These are phyloP conservation scores for Centrapalus pauciflorus DNA, from an alignment of 129 eudicot genomes.

Conservation along the genomic window DNA sequence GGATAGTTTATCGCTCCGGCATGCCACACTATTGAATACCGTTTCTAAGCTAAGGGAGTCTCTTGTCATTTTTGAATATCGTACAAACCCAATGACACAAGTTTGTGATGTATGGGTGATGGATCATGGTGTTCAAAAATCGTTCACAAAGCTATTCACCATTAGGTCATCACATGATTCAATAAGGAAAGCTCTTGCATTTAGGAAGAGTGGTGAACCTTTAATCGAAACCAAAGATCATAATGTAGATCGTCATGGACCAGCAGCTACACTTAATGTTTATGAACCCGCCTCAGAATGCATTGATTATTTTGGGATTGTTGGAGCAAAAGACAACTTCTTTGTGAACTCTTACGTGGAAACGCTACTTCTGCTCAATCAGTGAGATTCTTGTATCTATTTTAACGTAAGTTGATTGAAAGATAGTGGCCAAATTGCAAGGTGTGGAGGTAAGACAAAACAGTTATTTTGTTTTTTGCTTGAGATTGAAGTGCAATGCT, in stretches of 20 bases:
- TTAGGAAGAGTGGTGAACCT: not conserved
- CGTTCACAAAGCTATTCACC: not conserved
- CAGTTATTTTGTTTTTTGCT: too few relatives aligned
- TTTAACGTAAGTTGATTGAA: too few relatives aligned
- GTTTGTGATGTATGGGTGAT: too few relatives aligned
- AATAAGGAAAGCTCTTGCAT: not conserved
- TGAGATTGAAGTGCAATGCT: too few relatives aligned
- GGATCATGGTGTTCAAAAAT: not conserved
- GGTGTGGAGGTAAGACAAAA: too few relatives aligned
- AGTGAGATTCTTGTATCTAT: not conserved
- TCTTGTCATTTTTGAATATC: not conserved
- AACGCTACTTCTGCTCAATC: slow-evolving; percentile 6
- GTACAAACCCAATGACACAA: too few relatives aligned
- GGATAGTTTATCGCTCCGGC: too few relatives aligned
- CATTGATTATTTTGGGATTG: not conserved
- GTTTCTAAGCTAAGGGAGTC: not conserved
- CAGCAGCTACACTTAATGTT: not conserved
- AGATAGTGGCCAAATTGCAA: too few relatives aligned
- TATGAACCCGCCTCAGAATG: not conserved
- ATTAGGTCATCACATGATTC: not conserved
- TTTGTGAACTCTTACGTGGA: not conserved
- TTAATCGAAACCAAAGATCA: not conserved
- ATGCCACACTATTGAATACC: too few relatives aligned
- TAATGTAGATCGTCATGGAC: not conserved
- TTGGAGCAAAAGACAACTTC: not conserved